These are phyloP conservation scores for Penicillium crustosum DNA, from an alignment of 2,329 filamentous ascomycete species.

Conservation along the genomic window DNA sequence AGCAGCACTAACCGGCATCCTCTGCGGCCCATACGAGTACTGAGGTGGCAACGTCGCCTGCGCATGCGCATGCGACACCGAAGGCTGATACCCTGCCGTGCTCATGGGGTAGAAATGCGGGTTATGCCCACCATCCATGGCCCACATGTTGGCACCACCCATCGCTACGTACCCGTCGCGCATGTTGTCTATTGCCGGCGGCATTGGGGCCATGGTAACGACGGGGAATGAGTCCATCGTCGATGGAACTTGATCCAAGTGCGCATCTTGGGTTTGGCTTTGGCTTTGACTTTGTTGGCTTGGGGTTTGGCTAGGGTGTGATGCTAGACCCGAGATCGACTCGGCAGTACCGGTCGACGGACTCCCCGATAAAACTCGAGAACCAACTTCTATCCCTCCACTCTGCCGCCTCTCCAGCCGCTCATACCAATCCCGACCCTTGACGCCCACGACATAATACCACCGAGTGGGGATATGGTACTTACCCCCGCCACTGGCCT, in stretches of 20 bases:
- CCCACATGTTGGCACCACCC: constrained; percentile 24
- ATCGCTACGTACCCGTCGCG: constrained; percentile 26
- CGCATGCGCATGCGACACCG: constrained; percentile 17
- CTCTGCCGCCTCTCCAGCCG: constrained; percentile 28
- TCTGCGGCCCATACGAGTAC: constrained; percentile 26
- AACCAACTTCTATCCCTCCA: constrained; percentile 4
- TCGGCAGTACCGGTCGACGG: constrained; percentile 18
- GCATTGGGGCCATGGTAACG: constrained; percentile 16
- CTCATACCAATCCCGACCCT: constrained; percentile 36
- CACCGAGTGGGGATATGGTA: constrained; percentile 37
- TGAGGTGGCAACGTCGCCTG: constrained; percentile 21
- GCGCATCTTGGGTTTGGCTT: not conserved
- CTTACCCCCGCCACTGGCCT: constrained; percentile 35
- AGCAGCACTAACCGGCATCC: constrained; percentile 15
- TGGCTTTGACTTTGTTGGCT: not conserved
- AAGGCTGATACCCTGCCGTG: constrained; percentile 20
- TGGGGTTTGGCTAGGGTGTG: not conserved
- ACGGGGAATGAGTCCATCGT: constrained; percentile 20
- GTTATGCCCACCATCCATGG: constrained; percentile 17
- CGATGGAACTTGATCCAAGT: constrained; percentile 1
- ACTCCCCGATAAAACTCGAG: constrained; percentile 12
- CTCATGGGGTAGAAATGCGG: constrained; percentile 13
- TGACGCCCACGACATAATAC: constrained; percentile 34
- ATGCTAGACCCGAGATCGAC: not conserved
- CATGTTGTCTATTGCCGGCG: constrained; percentile 20